phyloP scores from a whole-genome alignment of 371 early-diverging fungal species.

The Rhizopus stolonifer region DNA sequence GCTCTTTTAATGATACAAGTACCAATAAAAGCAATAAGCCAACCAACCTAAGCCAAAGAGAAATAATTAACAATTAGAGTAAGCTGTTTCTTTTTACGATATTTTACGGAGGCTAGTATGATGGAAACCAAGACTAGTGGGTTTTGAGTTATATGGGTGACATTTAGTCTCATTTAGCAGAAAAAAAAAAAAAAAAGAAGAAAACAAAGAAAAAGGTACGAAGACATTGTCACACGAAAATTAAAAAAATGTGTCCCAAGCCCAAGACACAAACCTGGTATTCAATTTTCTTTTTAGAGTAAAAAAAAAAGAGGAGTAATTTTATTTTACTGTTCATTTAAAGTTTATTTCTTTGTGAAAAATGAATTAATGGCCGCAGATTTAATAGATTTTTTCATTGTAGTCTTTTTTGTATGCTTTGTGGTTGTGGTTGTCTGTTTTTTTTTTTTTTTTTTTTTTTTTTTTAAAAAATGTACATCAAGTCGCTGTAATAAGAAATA shows the following conservation, averaged over 20 bases:
- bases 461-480: too few relatives aligned
- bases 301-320: too few relatives aligned
- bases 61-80: neutral
- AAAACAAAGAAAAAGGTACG: neutral
- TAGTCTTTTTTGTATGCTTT: slow-evolving; percentile 5
- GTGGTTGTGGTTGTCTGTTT: slow-evolving; percentile 7
- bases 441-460: too few relatives aligned
- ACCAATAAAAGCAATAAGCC: slow-evolving; percentile 44
- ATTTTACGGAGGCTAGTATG: neutral
- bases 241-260: too few relatives aligned
- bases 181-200: neutral
- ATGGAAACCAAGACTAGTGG: neutral
- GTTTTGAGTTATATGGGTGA: neutral
- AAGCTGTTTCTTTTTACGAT: neutral
- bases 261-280: too few relatives aligned
- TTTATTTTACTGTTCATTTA: too few relatives aligned
- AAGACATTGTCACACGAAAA: too few relatives aligned
- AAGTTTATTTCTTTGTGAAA: slow-evolving; percentile 9
- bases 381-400: slow-evolving; percentile 12
- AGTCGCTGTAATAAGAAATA: neutral
- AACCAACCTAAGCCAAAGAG: slow-evolving; percentile 25
- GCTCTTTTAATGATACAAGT: slow-evolving; percentile 29
- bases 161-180: neutral
- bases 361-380: slow-evolving; percentile 13
- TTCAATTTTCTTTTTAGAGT: too few relatives aligned